These are phyloP conservation scores for Fusarium begoniae DNA, from an alignment of 2,329 filamentous ascomycete genomes.

Conservation along the genomic window DNA sequence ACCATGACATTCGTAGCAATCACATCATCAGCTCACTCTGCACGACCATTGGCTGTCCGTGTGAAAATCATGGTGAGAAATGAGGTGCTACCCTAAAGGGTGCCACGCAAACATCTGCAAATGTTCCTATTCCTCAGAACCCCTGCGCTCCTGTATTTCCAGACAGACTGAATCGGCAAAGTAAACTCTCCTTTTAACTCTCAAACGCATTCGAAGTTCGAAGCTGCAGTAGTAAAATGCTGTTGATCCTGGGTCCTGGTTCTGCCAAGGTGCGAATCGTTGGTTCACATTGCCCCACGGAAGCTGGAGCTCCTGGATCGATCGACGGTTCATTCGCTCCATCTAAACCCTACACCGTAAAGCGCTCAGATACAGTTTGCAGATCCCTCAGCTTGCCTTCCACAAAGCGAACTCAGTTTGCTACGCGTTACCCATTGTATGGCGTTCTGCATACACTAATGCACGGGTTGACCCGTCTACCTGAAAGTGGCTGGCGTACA, in stretches of 20 bases:
- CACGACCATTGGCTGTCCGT: too few species aligned
- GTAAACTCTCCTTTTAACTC: fast-evolving
- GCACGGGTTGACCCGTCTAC: not conserved
- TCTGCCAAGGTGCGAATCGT: not conserved
- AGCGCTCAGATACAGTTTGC: not conserved
- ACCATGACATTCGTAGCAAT: fast-evolving
- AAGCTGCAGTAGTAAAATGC: not conserved
- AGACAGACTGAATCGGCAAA: not conserved
- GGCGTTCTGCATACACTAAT: not conserved
- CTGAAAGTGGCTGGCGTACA: not conserved
- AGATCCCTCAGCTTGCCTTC: not conserved
- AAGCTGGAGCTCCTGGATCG: not conserved
- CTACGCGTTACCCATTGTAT: not conserved
- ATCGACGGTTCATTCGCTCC: not conserved
- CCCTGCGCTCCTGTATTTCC: fast-evolving
- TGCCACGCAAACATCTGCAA: not conserved
- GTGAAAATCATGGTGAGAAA: too few species aligned
- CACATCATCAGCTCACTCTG: not conserved
- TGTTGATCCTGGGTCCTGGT: not conserved
- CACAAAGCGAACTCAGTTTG: not conserved
- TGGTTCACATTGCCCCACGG: not conserved
- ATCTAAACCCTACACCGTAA: not conserved
- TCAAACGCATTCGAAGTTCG: fast-evolving
- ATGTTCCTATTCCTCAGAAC: not conserved
- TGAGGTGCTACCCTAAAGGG: not conserved